These are phyloP conservation scores for Barbatosphaeria neglecta DNA, from an alignment of 495 filamentous ascomycete species.

Conservation along the genomic window DNA sequence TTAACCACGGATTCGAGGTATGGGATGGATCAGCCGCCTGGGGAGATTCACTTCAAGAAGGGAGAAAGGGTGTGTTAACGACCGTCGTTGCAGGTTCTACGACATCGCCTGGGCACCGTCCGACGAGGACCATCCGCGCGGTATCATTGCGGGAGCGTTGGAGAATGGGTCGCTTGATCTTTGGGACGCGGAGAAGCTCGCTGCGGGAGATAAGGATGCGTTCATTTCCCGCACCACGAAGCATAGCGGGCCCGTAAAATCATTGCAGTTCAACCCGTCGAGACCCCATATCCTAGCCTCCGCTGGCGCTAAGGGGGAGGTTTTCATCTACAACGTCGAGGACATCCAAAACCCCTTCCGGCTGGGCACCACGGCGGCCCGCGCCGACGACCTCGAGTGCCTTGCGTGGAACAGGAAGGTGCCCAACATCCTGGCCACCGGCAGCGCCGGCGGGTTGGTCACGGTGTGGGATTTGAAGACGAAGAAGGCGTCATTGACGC, in stretches of 20 bases:
- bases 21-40: conserved; percentile 3
- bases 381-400: conserved; percentile 86
- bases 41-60: too few relatives aligned
- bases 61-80: too few relatives aligned
- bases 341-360: conserved; percentile 79
- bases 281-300: conserved; percentile 85
- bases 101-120: conserved; percentile 89
- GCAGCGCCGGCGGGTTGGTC: conserved; percentile 87
- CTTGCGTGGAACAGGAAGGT: conserved; percentile 99
- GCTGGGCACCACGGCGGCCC: conserved; percentile 74
- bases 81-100: conserved; percentile 59
- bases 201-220: conserved; percentile 56
- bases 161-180: conserved; percentile 94
- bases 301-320: conserved; percentile 87
- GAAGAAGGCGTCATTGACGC: conserved; percentile 87
- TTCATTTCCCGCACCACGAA: conserved; percentile 82
- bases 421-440: conserved; percentile 88
- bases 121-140: conserved; percentile 60
- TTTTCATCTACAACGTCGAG: conserved; percentile 89
- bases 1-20: conserved; percentile 86
- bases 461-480: conserved; percentile 98
- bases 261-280: conserved; percentile 95
- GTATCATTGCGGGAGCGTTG: conserved; percentile 87
- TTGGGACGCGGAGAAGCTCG: conserved; percentile 87
- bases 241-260: conserved; percentile 86